These are phyloP conservation scores for Aspergillus sp. DNA, from an alignment of 2,329 filamentous ascomycete genomes.

Conservation along the genomic window DNA sequence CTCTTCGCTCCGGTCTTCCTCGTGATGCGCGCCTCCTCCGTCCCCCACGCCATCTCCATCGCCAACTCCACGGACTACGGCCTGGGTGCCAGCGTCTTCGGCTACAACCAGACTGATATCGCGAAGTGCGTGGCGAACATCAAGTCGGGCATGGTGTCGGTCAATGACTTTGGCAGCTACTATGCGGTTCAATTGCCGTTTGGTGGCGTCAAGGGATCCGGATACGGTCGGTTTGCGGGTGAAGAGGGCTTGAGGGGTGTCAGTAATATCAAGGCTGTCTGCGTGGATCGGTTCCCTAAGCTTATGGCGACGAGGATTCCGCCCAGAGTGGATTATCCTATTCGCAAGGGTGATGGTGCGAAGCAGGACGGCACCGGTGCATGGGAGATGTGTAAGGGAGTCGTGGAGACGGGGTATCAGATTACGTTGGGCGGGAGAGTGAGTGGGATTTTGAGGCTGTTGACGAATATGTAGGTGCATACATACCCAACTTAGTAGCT, in stretches of 20 bases:
- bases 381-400: slow-evolving; percentile 58
- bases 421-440: slow-evolving; percentile 45
- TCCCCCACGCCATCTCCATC: slow-evolving; percentile 69
- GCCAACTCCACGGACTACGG: slow-evolving; percentile 85
- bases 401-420: slow-evolving; percentile 51
- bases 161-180: slow-evolving; percentile 93
- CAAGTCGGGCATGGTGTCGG: slow-evolving; percentile 83
- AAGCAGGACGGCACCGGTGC: slow-evolving; percentile 58
- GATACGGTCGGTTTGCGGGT: slow-evolving; percentile 90
- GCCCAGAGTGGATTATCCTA: slow-evolving; percentile 76
- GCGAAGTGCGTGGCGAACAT: slow-evolving; percentile 67
- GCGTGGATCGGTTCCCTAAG: slow-evolving; percentile 67
- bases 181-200: slow-evolving; percentile 96
- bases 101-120: slow-evolving; percentile 65
- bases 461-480: slow-evolving; percentile 37
- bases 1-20: slow-evolving; percentile 92
- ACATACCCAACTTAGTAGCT: no score
- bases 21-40: slow-evolving; percentile 71
- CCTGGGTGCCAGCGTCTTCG: slow-evolving; percentile 87
- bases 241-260: slow-evolving; percentile 81
- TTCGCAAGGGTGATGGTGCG: slow-evolving; percentile 60
- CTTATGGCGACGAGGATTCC: slow-evolving; percentile 75
- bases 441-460: slow-evolving; percentile 39
- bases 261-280: slow-evolving; percentile 86
- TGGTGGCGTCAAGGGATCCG: slow-evolving; percentile 84